Conservation (phyloP, 2,329 filamentous ascomycete genomes). For the Ophiocordyceps robertsii region DNA sequence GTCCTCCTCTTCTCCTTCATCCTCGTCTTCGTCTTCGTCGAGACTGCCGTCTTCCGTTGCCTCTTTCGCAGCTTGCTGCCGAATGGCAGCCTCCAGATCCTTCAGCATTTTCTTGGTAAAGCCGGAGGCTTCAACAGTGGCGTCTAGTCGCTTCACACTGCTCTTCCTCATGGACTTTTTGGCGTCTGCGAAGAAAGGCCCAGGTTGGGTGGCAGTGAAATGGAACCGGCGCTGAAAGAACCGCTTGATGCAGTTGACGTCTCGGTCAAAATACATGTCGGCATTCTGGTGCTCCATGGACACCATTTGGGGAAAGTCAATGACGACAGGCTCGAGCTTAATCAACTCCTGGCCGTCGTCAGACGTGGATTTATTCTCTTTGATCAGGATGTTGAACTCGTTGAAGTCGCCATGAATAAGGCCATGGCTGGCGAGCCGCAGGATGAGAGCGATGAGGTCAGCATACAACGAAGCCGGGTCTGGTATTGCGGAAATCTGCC, state of each 20-base stretch:
- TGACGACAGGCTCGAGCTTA: conserved; percentile 63
- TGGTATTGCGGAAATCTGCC: conserved; percentile 74
- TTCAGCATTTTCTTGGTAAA: conserved; percentile 97
- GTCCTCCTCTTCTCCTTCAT: conserved; percentile 13
- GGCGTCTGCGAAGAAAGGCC: conserved; percentile 76
- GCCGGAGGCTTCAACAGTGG: conserved; percentile 80
- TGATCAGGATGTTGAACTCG: conserved; percentile 95
- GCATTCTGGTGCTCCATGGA: conserved; percentile 90
- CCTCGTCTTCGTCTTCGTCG: conserved; percentile 15
- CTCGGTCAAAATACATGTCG: conserved; percentile 93
- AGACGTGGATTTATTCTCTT: conserved; percentile 45
- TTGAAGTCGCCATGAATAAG: conserved; percentile 98
- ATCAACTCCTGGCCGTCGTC: conserved; percentile 30
- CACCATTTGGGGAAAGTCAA: conserved; percentile 97
- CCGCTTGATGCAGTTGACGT: conserved; percentile 88
- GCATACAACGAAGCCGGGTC: conserved; percentile 77
- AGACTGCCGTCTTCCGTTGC: conserved; percentile 9
- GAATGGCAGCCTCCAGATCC: conserved; percentile 83
- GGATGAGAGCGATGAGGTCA: conserved; percentile 78
- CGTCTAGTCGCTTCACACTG: conserved; percentile 60
- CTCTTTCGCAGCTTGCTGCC: conserved; percentile 50
- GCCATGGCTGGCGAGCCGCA: conserved; percentile 71
- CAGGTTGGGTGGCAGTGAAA: conserved; percentile 68
- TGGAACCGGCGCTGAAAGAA: conserved; percentile 86
- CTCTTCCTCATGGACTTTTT: conserved; percentile 58